Percentiles rank a stretch among this genome's conserved stretches.
Evolutionary conservation across 441 rosid genomes (phyloP).

Genomic region (Theobroma grandiflorum): DNA sequence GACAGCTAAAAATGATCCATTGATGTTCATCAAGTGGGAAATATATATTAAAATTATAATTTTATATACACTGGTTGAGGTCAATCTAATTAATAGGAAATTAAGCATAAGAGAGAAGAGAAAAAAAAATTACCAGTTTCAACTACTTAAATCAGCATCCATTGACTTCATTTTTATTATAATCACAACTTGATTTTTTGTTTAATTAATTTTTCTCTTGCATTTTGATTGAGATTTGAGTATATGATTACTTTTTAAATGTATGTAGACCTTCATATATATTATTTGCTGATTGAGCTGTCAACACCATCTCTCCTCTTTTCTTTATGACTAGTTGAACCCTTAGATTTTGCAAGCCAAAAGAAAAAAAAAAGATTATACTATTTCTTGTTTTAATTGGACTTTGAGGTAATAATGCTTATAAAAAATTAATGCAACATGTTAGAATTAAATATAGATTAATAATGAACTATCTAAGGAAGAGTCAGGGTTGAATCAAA

Average conservation of each 20-base stretch:
- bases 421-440: not conserved
- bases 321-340: not conserved
- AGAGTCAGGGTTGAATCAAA: not conserved
- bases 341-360: not conserved
- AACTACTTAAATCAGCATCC: slow-evolving; percentile 15
- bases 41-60: slow-evolving; percentile 10
- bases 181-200: slow-evolving; percentile 16
- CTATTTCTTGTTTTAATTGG: not conserved
- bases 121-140: not conserved
- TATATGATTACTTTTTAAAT: not conserved
- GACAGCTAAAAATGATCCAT: slow-evolving; percentile 14
- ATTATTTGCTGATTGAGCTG: not conserved
- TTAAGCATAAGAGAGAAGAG: not conserved
- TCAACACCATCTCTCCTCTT: not conserved
- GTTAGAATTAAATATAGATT: not conserved
- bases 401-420: not conserved
- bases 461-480: not conserved
- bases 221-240: not conserved
- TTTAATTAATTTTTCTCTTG: no score
- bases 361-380: not conserved
- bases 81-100: not conserved
- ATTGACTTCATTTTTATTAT: not conserved
- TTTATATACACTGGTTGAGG: not conserved
- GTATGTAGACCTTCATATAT: not conserved
- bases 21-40: slow-evolving; percentile 8